These are phyloP conservation scores for Phytophthora cactorum DNA, from an alignment of 352 stramenopile species.

Conservation along the genomic window DNA sequence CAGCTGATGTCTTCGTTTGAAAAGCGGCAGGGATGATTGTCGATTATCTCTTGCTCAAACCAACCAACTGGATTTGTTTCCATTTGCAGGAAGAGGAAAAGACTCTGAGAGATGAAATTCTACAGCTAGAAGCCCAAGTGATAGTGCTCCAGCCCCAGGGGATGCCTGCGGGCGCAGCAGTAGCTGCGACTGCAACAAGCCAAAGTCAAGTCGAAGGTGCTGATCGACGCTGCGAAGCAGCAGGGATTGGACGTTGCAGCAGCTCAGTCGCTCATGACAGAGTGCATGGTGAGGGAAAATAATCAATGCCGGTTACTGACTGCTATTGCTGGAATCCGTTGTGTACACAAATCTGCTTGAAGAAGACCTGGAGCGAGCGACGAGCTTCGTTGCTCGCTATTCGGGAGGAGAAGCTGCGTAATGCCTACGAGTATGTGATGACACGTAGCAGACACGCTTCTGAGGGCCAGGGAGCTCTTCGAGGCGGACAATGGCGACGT, in stretches of 20 bases:
- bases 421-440: constrained; percentile 19
- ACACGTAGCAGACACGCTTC: constrained; percentile 7
- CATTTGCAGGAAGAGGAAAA: background rate
- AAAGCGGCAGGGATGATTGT: background rate
- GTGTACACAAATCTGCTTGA: constrained; percentile 3
- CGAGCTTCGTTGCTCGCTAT: constrained; percentile 2
- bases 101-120: background rate
- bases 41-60: background rate
- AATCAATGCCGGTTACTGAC: background rate
- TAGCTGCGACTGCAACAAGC: background rate
- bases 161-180: background rate
- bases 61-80: background rate
- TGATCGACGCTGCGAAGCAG: background rate
- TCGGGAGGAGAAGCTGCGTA: constrained; percentile 28
- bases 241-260: background rate
- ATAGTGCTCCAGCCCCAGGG: background rate
- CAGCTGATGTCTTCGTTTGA: background rate
- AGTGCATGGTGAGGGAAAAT: constrained; percentile 19
- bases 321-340: constrained; percentile 22
- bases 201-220: background rate
- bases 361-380: constrained; percentile 18
- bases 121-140: background rate
- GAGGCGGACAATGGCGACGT: constrained; percentile 38
- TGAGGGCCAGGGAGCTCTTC: constrained; percentile 13
- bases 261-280: constrained; percentile 28